Evolutionary conservation across 108 stramenopile species (phyloP).

Genomic region (Asterionellopsis glacialis): DNA sequence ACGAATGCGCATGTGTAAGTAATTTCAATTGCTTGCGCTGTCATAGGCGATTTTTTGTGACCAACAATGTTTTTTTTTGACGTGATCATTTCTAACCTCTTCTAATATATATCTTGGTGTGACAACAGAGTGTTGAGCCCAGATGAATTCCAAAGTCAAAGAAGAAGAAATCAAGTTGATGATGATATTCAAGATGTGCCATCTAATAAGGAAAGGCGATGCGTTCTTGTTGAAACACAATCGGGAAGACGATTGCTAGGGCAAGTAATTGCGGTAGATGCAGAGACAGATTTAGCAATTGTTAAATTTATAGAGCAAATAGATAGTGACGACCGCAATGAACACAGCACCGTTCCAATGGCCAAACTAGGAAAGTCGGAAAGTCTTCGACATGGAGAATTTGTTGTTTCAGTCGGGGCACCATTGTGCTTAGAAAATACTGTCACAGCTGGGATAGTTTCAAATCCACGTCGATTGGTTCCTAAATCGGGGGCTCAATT

Average conservation of each 20-base stretch:
- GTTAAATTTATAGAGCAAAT: conserved; percentile 22
- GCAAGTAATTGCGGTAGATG: conserved; percentile 72
- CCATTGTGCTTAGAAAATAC: conserved; percentile 73
- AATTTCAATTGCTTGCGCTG: no score
- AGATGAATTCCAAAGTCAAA: no score
- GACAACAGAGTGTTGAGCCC: no score
- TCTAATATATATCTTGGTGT: no score
- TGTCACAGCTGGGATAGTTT: conserved; percentile 71
- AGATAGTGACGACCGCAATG: not conserved
- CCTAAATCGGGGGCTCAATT: conserved; percentile 65
- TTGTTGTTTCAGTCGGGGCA: conserved; percentile 78
- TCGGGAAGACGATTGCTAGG: conserved; percentile 12
- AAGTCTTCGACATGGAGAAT: conserved; percentile 79
- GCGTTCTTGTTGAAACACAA: no score
- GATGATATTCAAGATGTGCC: no score
- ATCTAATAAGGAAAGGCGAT: no score
- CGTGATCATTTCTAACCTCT: no score
- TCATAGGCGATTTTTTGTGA: no score
- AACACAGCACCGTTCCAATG: conserved; percentile 3
- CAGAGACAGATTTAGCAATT: conserved; percentile 88
- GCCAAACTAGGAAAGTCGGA: conserved; percentile 50
- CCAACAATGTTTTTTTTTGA: no score
- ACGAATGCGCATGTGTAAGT: no score
- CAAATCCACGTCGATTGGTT: conserved; percentile 77
- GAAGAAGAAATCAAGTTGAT: no score